These are phyloP conservation scores for Peniophora sp. DNA, from an alignment of 1,284 basidiomycete genomes.

Conservation along the genomic window DNA sequence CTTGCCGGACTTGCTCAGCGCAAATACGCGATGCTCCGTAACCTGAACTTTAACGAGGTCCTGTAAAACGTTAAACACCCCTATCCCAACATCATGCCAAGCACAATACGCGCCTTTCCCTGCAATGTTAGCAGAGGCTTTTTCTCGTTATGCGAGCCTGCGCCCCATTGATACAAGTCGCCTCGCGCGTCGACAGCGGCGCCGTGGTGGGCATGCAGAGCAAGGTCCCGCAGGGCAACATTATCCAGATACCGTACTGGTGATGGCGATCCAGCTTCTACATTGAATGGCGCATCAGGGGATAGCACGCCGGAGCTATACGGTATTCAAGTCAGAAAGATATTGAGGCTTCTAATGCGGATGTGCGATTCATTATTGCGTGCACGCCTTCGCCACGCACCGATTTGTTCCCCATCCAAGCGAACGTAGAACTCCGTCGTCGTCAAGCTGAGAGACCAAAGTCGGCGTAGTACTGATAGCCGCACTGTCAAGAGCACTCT, in stretches of 20 bases:
- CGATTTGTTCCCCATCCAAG: conserved; percentile 55
- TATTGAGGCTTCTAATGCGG: too few relatives aligned
- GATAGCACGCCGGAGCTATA: conserved; percentile 38
- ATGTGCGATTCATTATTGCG: neutral
- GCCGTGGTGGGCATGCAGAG: conserved; percentile 66
- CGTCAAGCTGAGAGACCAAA: neutral
- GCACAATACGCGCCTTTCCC: conserved; percentile 53
- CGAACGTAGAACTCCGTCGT: conserved; percentile 26
- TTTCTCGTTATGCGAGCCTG: conserved; percentile 43
- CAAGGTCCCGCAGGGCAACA: conserved; percentile 70
- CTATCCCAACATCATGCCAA: neutral
- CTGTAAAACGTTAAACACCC: conserved; percentile 26
- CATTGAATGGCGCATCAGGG: conserved; percentile 25
- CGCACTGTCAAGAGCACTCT: too few relatives aligned
- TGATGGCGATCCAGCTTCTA: conserved; percentile 39
- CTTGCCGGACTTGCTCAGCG: conserved; percentile 65
- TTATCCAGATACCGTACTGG: conserved; percentile 49
- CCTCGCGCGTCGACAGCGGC: conserved; percentile 83
- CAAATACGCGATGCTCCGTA: conserved; percentile 57
- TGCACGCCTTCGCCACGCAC: conserved; percentile 21
- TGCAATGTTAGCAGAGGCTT: conserved; percentile 46
- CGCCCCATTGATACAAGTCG: conserved; percentile 87
- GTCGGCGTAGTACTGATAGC: too few relatives aligned
- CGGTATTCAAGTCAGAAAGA: neutral
- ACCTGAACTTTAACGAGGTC: conserved; percentile 59